phyloP scores from a whole-genome alignment of 495 filamentous ascomycete species.

The Lophiotrema nucula region DNA sequence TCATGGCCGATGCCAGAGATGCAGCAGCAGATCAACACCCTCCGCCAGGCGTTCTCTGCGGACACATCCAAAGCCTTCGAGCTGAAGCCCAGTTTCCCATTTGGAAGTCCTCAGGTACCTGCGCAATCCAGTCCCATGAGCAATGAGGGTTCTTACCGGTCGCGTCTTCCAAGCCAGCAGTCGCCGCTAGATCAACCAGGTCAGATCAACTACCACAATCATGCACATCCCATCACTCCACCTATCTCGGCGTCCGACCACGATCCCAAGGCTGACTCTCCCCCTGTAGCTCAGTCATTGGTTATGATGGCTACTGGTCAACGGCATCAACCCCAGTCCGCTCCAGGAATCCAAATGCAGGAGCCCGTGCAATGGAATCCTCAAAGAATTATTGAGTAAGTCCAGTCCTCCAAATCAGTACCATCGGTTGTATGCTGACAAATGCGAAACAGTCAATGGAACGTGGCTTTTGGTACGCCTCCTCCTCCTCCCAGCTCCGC shows the following conservation, averaged over 20 bases:
- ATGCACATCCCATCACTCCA: constrained; percentile 76
- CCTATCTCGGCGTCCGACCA: constrained; percentile 73
- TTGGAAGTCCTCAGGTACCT: constrained; percentile 70
- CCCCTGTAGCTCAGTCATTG: constrained; percentile 67
- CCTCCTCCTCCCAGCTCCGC: constrained; percentile 39
- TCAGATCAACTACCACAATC: constrained; percentile 73
- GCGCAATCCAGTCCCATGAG: constrained; percentile 31
- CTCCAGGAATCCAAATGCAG: constrained; percentile 56
- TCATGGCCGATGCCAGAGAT: constrained; percentile 93
- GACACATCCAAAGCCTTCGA: constrained; percentile 84
- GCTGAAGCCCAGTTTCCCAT: constrained; percentile 83
- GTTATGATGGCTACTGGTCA: constrained; percentile 69
- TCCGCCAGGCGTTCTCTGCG: constrained; percentile 90
- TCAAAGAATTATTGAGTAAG: constrained; percentile 89
- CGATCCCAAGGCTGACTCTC: constrained; percentile 78
- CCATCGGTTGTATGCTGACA: neutral
- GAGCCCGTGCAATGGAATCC: constrained; percentile 86
- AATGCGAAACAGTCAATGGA: constrained; percentile 69
- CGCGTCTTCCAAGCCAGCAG: constrained; percentile 36
- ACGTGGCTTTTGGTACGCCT: constrained; percentile 78
- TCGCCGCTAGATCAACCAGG: constrained; percentile 49
- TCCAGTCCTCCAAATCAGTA: constrained; percentile 43
- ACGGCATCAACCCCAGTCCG: constrained; percentile 44
- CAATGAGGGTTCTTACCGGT: constrained; percentile 37
- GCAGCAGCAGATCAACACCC: constrained; percentile 83